Base-by-base conservation (phyloP, 192 early-diverging fungal species). In the Backusella parvicylindrica region DNA sequence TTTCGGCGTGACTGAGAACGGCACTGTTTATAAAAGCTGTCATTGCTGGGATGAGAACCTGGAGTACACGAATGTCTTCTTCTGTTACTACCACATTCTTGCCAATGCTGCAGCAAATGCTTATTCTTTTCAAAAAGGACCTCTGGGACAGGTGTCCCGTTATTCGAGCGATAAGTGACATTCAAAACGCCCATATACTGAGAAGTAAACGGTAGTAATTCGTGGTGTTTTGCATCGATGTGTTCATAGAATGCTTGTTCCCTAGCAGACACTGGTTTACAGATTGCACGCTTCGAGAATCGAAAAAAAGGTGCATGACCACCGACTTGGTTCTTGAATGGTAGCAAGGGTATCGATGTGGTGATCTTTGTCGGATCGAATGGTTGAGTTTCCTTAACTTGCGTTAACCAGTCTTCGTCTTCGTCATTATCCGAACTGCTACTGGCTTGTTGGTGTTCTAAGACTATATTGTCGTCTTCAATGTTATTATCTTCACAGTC, bases 281-380 rank as follows among this genome's bases (percentile, higher is more conserved):
- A 99, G 31, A 99, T 91, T 8, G 98, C 96, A 80, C 91, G 92
- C 79, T 97, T 95, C 3, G 96, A 97, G 80, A 99, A 97, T 63
- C 96, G 93, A 67, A 98, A 85, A 67, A 99, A 94, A 6, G 95
- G 90, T 6, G 97, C 95, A 80, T 99, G 98, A 26, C 98, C 98
- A 13, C 98, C 98, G 18, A 95, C 93, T 76, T 94, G 92, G 79
- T 95, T 92, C 21, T 83, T 86, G 81, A 92, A 95, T 23, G 93
- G 93, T 53, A 89, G 86, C 56, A 95, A 77, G 3, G 88, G 90
- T 71, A 95, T 75, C 32, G 92, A 88, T 12, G 75, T 65, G 9
- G 74, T 75, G 28, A 74, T 69, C 38, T 75, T 50, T 23, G 74
- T 76, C 1, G 79, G 79, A 64, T 80, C 79, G 60, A 80, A 80